Percentiles rank a stretch among this genome's conserved stretches.
phyloP scores from a whole-genome alignment of 1,284 basidiomycete genomes.

The Calocybe gambosa region DNA sequence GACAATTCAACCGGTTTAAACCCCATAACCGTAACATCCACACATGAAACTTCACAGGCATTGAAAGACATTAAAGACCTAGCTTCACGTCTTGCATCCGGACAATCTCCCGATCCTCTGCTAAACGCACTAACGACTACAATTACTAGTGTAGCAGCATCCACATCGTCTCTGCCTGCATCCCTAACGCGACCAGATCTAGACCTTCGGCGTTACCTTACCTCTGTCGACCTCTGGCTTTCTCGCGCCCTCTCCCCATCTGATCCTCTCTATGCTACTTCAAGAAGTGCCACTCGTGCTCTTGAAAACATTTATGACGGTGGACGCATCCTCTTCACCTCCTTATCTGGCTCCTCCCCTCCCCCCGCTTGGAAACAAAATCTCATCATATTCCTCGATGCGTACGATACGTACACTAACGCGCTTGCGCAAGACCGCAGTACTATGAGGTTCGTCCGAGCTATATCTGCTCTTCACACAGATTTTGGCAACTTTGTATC shows the following conservation, averaged over 20 bases:
- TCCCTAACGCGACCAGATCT: conserved; percentile 1
- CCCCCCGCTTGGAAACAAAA: conserved; percentile 20
- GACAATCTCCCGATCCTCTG: conserved; percentile 32
- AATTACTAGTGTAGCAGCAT: conserved; percentile 1
- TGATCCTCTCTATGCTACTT: conserved; percentile 26
- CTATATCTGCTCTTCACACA: conserved; percentile 24
- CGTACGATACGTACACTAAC: conserved; percentile 27
- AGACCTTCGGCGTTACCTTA: conserved; percentile 19
- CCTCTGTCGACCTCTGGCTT: conserved; percentile 29
- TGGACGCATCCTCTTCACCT: conserved; percentile 23
- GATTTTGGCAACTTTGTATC: conserved; percentile 21
- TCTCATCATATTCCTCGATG: conserved; percentile 24
- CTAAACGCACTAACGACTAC: conserved; percentile 1
- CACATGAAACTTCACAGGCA: conserved; percentile 22
- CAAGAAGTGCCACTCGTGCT: conserved; percentile 24
- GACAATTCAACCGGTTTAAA: not conserved
- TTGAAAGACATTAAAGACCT: conserved; percentile 30
- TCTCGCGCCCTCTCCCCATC: conserved; percentile 26
- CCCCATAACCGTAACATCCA: conserved; percentile 9
- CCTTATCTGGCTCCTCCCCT: conserved; percentile 12
- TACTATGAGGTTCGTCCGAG: conserved; percentile 28
- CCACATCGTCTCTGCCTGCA: not conserved
- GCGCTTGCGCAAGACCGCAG: conserved; percentile 31
- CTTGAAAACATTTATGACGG: conserved; percentile 35
- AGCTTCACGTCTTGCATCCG: conserved; percentile 36